Evolutionary conservation across 805 yeast genomes (phyloP), one percentile per base, ranked within the genome.

Genomic region (Cyberlindnera petersonii): DNA sequence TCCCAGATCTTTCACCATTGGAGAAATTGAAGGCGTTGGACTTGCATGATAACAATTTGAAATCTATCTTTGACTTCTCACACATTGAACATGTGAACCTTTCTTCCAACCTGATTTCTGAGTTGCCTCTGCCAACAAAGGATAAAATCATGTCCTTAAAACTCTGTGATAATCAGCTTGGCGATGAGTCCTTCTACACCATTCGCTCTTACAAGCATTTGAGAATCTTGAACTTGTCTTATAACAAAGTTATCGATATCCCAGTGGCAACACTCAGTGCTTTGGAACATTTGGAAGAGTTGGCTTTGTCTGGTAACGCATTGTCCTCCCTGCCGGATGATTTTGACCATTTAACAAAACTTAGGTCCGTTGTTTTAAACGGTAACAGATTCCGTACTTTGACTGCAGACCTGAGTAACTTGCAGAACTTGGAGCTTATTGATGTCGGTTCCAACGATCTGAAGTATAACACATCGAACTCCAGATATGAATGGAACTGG

Each of bases 401-500:
- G 31, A 98, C 98, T 0, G 82, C 96, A 0, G 98, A 91, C 56
- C 61, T 93, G 33, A 78, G 91, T 8, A 80, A 80, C 42, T 70
- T 88, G 32, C 56, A 63, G 2, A 71, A 75, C 19, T 64, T 93
- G 53, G 74, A 73, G 23, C 82, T 79, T 9, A 70, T 93, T 26
- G 99, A 93, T 64, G 93, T 86, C 14, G 95, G 97, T 4, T 85
- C 94, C 2, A 93, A 93, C 59, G 82, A 80, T 44, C 68, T 93
- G 61, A 85, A 88, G 54, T 93, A 93, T 61, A 93, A 93, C 53
- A 87, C 91, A 40, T 83, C 93, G 4, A 93, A 93, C 60, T 86
- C 88, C 74, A 94, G 93, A 13, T 91, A 86, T 56, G 98, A 93
- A 59, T 93, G 98, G 97, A 93, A 87, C 62, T 93, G 98, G 98